Evolutionary conservation across 164 flowering plant genomes (phyloP).

Genomic region (Liriodendron chinense): DNA sequence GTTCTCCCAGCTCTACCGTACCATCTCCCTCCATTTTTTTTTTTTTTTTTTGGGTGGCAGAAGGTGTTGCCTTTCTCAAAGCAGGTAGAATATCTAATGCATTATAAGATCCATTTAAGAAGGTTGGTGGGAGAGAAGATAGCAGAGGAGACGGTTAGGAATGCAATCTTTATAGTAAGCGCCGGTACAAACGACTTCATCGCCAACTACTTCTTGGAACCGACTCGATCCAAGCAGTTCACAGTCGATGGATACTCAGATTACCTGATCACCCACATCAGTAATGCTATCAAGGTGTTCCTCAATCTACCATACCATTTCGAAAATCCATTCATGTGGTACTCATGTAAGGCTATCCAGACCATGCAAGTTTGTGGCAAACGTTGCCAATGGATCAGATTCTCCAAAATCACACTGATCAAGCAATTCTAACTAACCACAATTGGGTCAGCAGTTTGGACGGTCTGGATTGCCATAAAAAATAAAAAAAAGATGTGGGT

Average conservation of each 20-base stretch:
- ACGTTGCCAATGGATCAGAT: too few relatives aligned
- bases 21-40: too few relatives aligned
- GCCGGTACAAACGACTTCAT: constrained; percentile 75
- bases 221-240: constrained; percentile 40
- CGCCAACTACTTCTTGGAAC: constrained; percentile 53
- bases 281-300: constrained; percentile 37
- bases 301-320: not conserved
- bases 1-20: too few relatives aligned
- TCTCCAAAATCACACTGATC: too few relatives aligned
- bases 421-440: too few relatives aligned
- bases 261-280: constrained; percentile 40
- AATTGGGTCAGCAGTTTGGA: too few relatives aligned
- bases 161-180: constrained; percentile 44
- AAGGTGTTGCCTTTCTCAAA: constrained; percentile 42
- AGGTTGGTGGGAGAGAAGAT: constrained; percentile 33
- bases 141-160: constrained; percentile 30
- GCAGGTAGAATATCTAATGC: constrained; percentile 52
- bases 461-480: too few relatives aligned
- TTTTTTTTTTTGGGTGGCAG: constrained; percentile 23
- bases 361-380: too few relatives aligned
- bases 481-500: too few relatives aligned
- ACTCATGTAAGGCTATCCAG: too few relatives aligned
- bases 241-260: constrained; percentile 36
- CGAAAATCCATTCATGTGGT: too few relatives aligned
- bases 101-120: constrained; percentile 47